Base-by-base conservation (phyloP, 148 eudicot species). In the Limonium bicolor region DNA sequence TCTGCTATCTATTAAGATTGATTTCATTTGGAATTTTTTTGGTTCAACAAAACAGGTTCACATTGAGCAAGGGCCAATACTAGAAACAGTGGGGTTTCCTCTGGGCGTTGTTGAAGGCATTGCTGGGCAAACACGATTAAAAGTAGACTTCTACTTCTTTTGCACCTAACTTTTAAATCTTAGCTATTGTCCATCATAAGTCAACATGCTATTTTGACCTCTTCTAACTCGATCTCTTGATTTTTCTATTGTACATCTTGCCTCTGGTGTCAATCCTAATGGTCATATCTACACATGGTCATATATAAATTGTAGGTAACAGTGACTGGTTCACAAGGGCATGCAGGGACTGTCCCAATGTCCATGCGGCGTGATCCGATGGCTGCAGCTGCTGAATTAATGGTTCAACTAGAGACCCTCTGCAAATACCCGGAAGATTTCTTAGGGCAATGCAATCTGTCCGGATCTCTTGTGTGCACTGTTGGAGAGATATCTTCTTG, bases 331-430 rank as follows among this genome's bases (percentile, higher is more conserved):
- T 67, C 95, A 47, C 99, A 90, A 61, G 99, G 99, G 53, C 99
- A 90, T 60, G 99, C 99, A 5, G 95, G 99, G 55, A 90, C 99
- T 24, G 99, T 90, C 39, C 99, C 99, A 47, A 85, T 90, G 99
- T 64, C 71, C 51, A 84, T 90, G 93, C 73, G 99, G 27, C 84
- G 77, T 29, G 99, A 90, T 74, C 93, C 99, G 20, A 80, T 90
- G 99, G 71, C 77, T 63, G 99, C 93, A 15, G 72, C 99, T 44
- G 99, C 99, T 7, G 99, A 90, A 48, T 50, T 90, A 67, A 85
- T 90, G 27, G 70, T 90, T 13, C 64, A 66, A 27, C 65, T 90
- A 54, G 95, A 90, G 52, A 75, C 62, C 50, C 65, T 90, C 37
- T 85, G 95, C 67, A 84, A 66, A 66, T 56, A 52, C 38, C 99